These are phyloP conservation scores for Chlamydomonas sphaeroides DNA, from an alignment of 139 green algal genomes.

Conservation along the genomic window DNA sequence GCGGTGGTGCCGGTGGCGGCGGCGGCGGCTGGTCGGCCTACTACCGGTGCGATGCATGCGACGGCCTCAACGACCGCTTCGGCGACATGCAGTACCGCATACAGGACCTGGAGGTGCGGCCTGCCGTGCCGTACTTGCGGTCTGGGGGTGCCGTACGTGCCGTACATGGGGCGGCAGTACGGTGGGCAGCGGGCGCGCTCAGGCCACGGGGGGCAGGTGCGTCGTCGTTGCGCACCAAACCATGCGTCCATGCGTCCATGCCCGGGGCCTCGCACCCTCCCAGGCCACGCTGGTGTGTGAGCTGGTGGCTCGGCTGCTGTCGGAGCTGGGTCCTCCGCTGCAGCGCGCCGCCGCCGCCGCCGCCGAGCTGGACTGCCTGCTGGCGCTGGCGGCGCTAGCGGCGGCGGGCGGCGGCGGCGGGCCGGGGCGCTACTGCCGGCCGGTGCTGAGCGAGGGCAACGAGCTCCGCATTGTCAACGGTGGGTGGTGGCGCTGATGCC, in stretches of 20 bases:
- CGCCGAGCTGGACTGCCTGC: constrained; percentile 87
- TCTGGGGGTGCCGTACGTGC: no score
- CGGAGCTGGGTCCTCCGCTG: constrained; percentile 50
- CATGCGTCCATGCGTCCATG: no score
- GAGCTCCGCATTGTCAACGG: constrained; percentile 75
- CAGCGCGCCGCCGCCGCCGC: constrained; percentile 49
- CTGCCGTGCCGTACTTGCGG: no score
- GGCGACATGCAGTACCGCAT: constrained; percentile 88
- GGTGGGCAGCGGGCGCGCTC: no score
- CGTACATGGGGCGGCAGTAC: no score
- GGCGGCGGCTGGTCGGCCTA: constrained; percentile 53
- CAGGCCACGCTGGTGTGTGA: constrained; percentile 69
- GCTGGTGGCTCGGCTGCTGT: constrained; percentile 64
- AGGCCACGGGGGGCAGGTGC: no score
- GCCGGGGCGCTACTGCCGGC: constrained; percentile 48
- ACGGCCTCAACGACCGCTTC: constrained; percentile 69
- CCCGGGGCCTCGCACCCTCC: background rate
- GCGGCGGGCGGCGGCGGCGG: constrained; percentile 41
- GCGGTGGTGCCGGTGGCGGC: background rate
- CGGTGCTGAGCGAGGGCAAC: constrained; percentile 62
- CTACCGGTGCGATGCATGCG: constrained; percentile 70
- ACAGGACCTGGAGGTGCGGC: constrained; percentile 80
- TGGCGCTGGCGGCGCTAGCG: constrained; percentile 72
- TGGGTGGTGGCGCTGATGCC: no score
- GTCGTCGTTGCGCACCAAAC: no score